A percentile compares a stretch with the other conserved stretches of the same genome.
These are phyloP conservation scores for Ceratobasidium papillatum DNA, from an alignment of 1,284 basidiomycete species.

Conservation along the genomic window DNA sequence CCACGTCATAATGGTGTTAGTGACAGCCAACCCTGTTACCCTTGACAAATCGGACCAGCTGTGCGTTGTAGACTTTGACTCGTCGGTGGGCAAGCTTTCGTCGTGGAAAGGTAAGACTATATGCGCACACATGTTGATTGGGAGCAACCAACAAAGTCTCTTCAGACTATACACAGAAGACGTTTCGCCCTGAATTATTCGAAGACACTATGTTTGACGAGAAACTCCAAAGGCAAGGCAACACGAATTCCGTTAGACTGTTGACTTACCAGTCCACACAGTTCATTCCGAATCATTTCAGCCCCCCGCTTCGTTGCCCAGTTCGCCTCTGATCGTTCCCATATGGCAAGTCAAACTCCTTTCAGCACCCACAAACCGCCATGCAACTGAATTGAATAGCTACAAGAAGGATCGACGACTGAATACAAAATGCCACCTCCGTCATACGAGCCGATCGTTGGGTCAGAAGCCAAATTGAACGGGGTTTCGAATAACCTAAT, in stretches of 20 bases:
- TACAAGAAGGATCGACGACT: neutral
- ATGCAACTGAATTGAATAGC: neutral
- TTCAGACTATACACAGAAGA: conserved; percentile 13
- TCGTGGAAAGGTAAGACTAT: conserved; percentile 28
- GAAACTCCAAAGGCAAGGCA: conserved; percentile 9
- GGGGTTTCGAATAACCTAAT: conserved; percentile 29
- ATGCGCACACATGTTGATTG: neutral
- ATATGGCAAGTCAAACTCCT: conserved; percentile 3
- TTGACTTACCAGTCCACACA: neutral
- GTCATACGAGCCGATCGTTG: conserved; percentile 14
- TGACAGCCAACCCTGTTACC: neutral
- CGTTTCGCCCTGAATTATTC: conserved; percentile 15
- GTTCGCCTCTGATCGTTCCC: conserved; percentile 33
- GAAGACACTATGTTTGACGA: neutral
- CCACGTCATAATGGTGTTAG: conserved; percentile 29
- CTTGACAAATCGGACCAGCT: neutral
- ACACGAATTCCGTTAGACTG: neutral
- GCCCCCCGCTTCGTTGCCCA: conserved; percentile 7
- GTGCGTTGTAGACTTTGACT: conserved; percentile 33
- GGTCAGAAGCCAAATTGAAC: conserved; percentile 7
- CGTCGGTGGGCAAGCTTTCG: conserved; percentile 6
- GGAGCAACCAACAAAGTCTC: neutral
- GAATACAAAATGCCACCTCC: conserved; percentile 34
- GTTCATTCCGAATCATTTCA: conserved; percentile 23
- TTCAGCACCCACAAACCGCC: neutral